Conservation (phyloP, 208 protist genomes). For the Trypanosomatidae sp. region DNA sequence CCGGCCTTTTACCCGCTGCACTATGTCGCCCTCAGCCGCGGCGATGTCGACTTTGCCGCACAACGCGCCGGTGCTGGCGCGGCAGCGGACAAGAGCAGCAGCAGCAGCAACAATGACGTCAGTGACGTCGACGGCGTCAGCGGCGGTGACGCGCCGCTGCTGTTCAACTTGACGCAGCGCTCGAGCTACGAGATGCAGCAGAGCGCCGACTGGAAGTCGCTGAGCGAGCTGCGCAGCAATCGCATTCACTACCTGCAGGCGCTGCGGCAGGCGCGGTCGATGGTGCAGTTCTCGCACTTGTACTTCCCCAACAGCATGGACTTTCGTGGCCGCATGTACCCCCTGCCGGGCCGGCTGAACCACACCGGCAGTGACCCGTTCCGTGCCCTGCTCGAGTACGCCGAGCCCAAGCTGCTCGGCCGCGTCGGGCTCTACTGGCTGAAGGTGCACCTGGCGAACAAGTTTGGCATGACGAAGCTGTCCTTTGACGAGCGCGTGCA, state of each 20-base stretch:
- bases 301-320: slow-evolving; percentile 98
- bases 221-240: slow-evolving; percentile 69
- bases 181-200: slow-evolving; percentile 49
- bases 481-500: slow-evolving; percentile 91
- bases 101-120: background rate
- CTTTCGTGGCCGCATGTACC: slow-evolving; percentile 98
- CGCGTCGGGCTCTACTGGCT: slow-evolving; percentile 92
- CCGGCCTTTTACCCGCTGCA: slow-evolving; percentile 84
- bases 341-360: slow-evolving; percentile 95
- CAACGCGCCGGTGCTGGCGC: slow-evolving; percentile 1
- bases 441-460: slow-evolving; percentile 97
- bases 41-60: slow-evolving; percentile 32
- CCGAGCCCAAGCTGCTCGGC: slow-evolving; percentile 90
- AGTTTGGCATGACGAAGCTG: slow-evolving; percentile 95
- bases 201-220: slow-evolving; percentile 67
- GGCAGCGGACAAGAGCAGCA: background rate
- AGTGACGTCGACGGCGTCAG: slow-evolving; percentile 11
- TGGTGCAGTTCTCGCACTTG: slow-evolving; percentile 87
- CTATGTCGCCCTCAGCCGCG: slow-evolving; percentile 50
- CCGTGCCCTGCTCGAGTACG: slow-evolving; percentile 92
- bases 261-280: slow-evolving; percentile 78
- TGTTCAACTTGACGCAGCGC: slow-evolving; percentile 61
- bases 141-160: slow-evolving; percentile 8
- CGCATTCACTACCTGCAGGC: slow-evolving; percentile 85
- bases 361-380: slow-evolving; percentile 92